Conservation (phyloP, 2,329 filamentous ascomycete species). For the Trichophyton mentagrophytes region DNA sequence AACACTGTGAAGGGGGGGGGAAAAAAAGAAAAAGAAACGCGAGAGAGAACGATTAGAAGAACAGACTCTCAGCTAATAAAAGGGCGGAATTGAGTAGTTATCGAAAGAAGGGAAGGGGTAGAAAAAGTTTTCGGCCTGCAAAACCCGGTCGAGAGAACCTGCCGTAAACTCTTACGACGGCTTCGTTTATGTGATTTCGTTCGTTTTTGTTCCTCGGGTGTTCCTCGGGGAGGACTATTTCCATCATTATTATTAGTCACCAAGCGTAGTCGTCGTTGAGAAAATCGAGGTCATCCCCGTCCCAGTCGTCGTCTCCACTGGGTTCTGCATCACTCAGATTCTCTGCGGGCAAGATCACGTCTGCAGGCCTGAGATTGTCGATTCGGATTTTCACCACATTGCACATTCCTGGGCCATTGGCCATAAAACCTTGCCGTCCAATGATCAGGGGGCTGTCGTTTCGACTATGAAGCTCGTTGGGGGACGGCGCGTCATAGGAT, state of each 20-base stretch:
- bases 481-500: not conserved
- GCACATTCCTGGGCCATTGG: slow-evolving; percentile 40
- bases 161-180: not conserved
- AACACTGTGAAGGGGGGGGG: too few relatives aligned
- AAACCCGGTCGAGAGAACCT: not conserved
- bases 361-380: slow-evolving; percentile 49
- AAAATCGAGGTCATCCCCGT: slow-evolving; percentile 35
- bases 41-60: too few relatives aligned
- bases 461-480: not conserved
- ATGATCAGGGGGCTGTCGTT: not conserved
- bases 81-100: slow-evolving; percentile 13
- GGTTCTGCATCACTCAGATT: slow-evolving; percentile 50
- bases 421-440: not conserved
- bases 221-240: not conserved
- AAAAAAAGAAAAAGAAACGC: too few relatives aligned
- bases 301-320: slow-evolving; percentile 52
- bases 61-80: too few relatives aligned
- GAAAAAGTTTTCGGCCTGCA: not conserved
- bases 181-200: slow-evolving; percentile 1
- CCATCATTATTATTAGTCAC: slow-evolving; percentile 10
- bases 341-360: slow-evolving; percentile 44
- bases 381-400: slow-evolving; percentile 47
- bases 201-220: not conserved
- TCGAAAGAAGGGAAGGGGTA: slow-evolving; percentile 1
- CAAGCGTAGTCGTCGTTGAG: slow-evolving; percentile 19